Conservation (phyloP, 1,284 basidiomycete species). For the Heterobasidion parviporum region DNA sequence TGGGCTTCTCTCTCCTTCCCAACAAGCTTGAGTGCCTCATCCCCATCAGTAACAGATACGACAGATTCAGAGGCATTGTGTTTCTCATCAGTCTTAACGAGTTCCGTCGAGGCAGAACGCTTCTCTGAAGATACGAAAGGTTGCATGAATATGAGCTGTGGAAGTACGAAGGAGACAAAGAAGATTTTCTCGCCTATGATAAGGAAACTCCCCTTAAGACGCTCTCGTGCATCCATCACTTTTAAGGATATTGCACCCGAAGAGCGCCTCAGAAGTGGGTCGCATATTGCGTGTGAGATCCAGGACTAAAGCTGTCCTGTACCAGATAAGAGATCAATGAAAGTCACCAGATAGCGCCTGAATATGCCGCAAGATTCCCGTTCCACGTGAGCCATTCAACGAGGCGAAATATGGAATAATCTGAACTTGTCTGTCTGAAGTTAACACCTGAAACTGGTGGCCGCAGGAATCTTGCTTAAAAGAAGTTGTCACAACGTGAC, state of each 20-base stretch:
- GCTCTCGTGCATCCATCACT: too few species aligned
- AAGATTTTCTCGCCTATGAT: too few species aligned
- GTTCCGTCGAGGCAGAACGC: neutral
- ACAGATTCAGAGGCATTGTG: conserved; percentile 10
- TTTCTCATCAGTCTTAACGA: conserved; percentile 16
- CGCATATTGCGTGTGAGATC: neutral
- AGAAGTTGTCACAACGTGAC: too few species aligned
- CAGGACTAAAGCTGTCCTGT: neutral
- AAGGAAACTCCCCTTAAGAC: too few species aligned
- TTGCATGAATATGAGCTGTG: too few species aligned
- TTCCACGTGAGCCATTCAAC: too few species aligned
- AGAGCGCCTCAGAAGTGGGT: neutral
- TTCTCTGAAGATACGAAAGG: conserved; percentile 6
- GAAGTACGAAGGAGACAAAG: too few species aligned
- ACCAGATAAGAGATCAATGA: neutral
- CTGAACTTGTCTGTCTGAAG: too few species aligned
- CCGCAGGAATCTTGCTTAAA: too few species aligned
- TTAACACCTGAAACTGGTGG: too few species aligned
- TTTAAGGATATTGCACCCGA: neutral
- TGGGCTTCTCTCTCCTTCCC: conserved; percentile 39
- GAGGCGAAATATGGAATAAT: too few species aligned
- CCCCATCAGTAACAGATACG: conserved; percentile 27
- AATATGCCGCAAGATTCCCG: too few species aligned
- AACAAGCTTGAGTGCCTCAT: conserved; percentile 54
- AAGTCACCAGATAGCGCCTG: neutral